phyloP scores from a whole-genome alignment of 139 green algal species.

The Picochlorum sp. region DNA sequence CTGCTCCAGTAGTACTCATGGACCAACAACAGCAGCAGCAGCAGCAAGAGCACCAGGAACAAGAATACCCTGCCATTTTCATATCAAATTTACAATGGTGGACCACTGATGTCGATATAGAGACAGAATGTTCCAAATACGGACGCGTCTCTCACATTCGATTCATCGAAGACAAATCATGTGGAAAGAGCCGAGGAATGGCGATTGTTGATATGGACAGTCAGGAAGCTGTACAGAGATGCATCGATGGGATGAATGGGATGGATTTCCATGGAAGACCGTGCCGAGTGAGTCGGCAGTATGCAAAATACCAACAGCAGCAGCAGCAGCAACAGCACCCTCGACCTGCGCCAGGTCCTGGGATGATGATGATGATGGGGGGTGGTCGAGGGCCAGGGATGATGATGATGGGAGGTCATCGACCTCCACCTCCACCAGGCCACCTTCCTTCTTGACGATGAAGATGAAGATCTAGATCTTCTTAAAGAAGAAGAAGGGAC shows the following conservation, averaged over 20 bases:
- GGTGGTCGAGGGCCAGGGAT: slow-evolving; percentile 5
- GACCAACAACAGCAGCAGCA: no score
- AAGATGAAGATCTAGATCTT: no score
- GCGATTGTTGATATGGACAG: slow-evolving; percentile 64
- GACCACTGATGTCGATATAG: slow-evolving; percentile 87
- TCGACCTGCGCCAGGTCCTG: neutral
- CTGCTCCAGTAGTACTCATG: no score
- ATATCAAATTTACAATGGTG: slow-evolving; percentile 85
- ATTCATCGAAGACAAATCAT: slow-evolving; percentile 79
- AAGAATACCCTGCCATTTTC: slow-evolving; percentile 45
- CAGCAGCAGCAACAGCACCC: slow-evolving; percentile 9
- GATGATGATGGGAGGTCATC: no score
- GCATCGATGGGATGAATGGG: slow-evolving; percentile 54
- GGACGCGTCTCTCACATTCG: slow-evolving; percentile 47
- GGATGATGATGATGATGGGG: slow-evolving; percentile 3
- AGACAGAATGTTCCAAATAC: slow-evolving; percentile 49
- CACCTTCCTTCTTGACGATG: no score
- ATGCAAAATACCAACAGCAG: neutral
- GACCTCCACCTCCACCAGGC: no score
- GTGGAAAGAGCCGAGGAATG: slow-evolving; percentile 74
- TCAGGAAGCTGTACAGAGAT: slow-evolving; percentile 34
- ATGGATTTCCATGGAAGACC: slow-evolving; percentile 30
- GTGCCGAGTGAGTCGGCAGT: slow-evolving; percentile 18
- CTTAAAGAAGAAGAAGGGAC: no score
- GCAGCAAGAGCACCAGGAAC: neutral